Conservation (phyloP, 1,284 basidiomycete genomes). For the Singerocomus rubriflavus region DNA sequence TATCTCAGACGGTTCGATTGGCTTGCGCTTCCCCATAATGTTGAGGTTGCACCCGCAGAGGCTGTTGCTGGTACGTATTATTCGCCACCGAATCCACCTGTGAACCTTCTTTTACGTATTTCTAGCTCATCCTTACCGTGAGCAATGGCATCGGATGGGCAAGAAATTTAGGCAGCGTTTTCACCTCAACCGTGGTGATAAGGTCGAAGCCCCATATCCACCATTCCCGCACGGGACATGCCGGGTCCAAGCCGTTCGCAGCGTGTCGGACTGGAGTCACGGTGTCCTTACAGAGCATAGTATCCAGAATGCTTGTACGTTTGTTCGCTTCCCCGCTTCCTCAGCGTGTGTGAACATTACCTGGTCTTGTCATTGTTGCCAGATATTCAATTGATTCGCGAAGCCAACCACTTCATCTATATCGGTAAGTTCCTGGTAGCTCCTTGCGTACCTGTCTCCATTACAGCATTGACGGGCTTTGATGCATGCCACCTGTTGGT, state of each 20-base stretch:
- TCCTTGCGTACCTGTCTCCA: neutral
- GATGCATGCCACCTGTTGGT: slow-evolving; percentile 13
- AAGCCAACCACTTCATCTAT: slow-evolving; percentile 86
- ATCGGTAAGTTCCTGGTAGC: slow-evolving; percentile 56
- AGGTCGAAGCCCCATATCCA: slow-evolving; percentile 39
- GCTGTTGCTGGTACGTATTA: slow-evolving; percentile 52
- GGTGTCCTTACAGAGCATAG: slow-evolving; percentile 83
- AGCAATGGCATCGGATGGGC: slow-evolving; percentile 59
- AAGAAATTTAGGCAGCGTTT: slow-evolving; percentile 61
- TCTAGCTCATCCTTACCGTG: slow-evolving; percentile 66
- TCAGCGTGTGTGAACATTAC: slow-evolving; percentile 6
- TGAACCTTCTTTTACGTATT: slow-evolving; percentile 4
- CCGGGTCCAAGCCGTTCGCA: slow-evolving; percentile 75
- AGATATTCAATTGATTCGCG: slow-evolving; percentile 81
- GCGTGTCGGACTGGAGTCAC: slow-evolving; percentile 89
- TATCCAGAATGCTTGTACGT: slow-evolving; percentile 84
- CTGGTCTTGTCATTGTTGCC: slow-evolving; percentile 5
- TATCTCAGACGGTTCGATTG: slow-evolving; percentile 55
- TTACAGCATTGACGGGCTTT: slow-evolving; percentile 8
- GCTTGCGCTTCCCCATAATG: slow-evolving; percentile 81
- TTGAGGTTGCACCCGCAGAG: slow-evolving; percentile 59
- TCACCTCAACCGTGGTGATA: slow-evolving; percentile 35
- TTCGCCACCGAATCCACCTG: neutral
- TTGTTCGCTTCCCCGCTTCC: slow-evolving; percentile 1
- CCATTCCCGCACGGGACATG: slow-evolving; percentile 48